phyloP scores from a whole-genome alignment of 2,329 filamentous ascomycete species.

The Fusarium musae region DNA sequence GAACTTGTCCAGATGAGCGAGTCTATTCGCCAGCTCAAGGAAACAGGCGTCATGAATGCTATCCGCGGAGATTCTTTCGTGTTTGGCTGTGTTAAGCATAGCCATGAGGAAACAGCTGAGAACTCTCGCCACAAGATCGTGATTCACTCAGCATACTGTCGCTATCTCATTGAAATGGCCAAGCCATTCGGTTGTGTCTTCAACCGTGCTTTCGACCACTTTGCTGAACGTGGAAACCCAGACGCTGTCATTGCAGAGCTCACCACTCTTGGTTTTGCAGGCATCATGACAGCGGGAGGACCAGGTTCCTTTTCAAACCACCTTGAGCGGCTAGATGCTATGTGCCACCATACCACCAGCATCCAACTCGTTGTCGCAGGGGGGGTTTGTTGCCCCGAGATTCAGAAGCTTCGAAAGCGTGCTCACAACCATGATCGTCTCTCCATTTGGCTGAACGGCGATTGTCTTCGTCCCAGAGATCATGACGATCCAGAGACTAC shows the following conservation, averaged over 20 bases:
- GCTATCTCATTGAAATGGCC: conserved; percentile 54
- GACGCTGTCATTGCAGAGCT: conserved; percentile 49
- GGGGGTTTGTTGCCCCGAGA: conserved; percentile 59
- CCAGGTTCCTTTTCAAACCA: conserved; percentile 55
- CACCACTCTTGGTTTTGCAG: conserved; percentile 58
- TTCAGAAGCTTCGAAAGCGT: conserved; percentile 43
- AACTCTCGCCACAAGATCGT: conserved; percentile 18
- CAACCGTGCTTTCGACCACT: conserved; percentile 66
- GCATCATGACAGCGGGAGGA: conserved; percentile 65
- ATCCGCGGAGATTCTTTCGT: conserved; percentile 66
- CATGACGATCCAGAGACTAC: conserved; percentile 39
- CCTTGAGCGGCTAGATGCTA: conserved; percentile 48
- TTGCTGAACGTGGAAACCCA: conserved; percentile 47
- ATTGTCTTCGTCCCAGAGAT: conserved; percentile 42
- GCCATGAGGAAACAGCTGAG: neutral
- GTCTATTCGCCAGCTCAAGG: conserved; percentile 53
- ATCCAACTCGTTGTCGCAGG: conserved; percentile 65
- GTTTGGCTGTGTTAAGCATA: conserved; percentile 58
- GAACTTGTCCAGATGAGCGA: conserved; percentile 59
- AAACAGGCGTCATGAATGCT: conserved; percentile 51
- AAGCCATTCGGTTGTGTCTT: conserved; percentile 60
- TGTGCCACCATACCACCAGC: conserved; percentile 47
- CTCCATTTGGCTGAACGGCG: conserved; percentile 60
- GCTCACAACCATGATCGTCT: conserved; percentile 40
- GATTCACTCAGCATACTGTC: conserved; percentile 56